These are phyloP conservation scores for Nicotiana paniculata DNA, from an alignment of 257 asterid genomes.

Conservation along the genomic window DNA sequence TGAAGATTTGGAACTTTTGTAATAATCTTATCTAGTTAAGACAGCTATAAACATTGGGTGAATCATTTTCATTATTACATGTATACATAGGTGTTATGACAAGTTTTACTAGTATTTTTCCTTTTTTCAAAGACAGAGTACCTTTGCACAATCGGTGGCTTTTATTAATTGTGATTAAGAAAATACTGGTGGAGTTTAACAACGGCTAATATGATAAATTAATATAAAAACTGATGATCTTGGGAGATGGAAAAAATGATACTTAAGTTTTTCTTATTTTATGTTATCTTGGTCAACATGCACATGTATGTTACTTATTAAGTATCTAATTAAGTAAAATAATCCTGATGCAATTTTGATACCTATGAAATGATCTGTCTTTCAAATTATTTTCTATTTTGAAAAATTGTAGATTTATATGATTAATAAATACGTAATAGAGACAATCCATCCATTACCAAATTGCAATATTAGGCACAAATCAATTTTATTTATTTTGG, in stretches of 20 bases:
- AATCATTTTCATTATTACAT: conserved; percentile 1
- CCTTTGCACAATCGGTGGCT: conserved; percentile 4
- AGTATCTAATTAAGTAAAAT: neutral
- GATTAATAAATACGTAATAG: neutral
- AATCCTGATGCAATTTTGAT: neutral
- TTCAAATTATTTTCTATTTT: neutral
- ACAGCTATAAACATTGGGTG: conserved; percentile 1
- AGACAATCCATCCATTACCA: too few species aligned
- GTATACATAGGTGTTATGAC: conserved; percentile 3
- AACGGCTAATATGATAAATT: neutral
- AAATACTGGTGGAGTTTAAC: neutral
- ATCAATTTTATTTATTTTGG: neutral
- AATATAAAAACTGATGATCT: neutral
- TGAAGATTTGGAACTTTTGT: conserved; percentile 27
- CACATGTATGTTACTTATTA: neutral
- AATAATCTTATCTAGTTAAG: conserved; percentile 27
- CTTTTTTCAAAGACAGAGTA: neutral
- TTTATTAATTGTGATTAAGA: neutral
- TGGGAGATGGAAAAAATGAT: neutral
- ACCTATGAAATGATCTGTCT: neutral
- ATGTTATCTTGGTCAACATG: neutral
- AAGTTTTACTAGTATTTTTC: neutral
- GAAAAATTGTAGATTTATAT: neutral
- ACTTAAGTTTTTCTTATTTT: neutral
- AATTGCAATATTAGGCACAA: too few species aligned